A percentile compares a stretch with the other conserved stretches of the same genome.
Conservation (phyloP, 2,329 filamentous ascomycete species). For the Claviceps pazoutovae region DNA sequence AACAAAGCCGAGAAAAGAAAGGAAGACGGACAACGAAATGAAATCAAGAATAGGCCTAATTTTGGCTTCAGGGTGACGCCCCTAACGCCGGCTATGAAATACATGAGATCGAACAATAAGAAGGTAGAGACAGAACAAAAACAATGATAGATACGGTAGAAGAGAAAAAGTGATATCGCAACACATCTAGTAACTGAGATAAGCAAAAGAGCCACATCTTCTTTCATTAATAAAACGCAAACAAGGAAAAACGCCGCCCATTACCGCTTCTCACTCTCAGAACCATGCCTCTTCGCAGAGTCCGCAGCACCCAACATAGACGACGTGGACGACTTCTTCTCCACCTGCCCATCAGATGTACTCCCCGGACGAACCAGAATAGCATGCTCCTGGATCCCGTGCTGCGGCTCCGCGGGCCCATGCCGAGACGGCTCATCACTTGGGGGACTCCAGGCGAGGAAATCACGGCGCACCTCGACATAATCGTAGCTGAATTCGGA, state of each 20-base stretch:
- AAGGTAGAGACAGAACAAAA: neutral
- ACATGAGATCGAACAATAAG: neutral
- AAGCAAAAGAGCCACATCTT: too few relatives aligned
- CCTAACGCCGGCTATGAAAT: slow-evolving; percentile 8
- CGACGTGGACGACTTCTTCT: slow-evolving; percentile 7
- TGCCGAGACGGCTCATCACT: slow-evolving; percentile 46
- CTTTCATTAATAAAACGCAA: neutral
- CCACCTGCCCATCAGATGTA: slow-evolving; percentile 7
- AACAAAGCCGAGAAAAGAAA: neutral
- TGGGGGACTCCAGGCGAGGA: slow-evolving; percentile 74
- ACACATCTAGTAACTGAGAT: too few relatives aligned
- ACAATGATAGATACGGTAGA: neutral
- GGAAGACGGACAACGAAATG: neutral
- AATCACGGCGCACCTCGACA: slow-evolving; percentile 77
- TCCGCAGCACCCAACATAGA: slow-evolving; percentile 6
- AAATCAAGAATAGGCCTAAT: neutral
- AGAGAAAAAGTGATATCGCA: too few relatives aligned
- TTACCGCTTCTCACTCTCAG: slow-evolving; percentile 4
- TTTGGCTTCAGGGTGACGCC: too few relatives aligned
- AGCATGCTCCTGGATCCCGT: slow-evolving; percentile 56
- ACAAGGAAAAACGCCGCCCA: neutral
- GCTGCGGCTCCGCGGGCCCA: slow-evolving; percentile 46
- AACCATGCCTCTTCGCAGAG: neutral
- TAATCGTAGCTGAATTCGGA: slow-evolving; percentile 87
- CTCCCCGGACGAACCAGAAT: slow-evolving; percentile 20